A percentile compares a stretch with the other conserved stretches of the same genome.
Evolutionary conservation across 192 early-diverging fungal species (phyloP).

Genomic region (Dimargaris cristalligena): DNA sequence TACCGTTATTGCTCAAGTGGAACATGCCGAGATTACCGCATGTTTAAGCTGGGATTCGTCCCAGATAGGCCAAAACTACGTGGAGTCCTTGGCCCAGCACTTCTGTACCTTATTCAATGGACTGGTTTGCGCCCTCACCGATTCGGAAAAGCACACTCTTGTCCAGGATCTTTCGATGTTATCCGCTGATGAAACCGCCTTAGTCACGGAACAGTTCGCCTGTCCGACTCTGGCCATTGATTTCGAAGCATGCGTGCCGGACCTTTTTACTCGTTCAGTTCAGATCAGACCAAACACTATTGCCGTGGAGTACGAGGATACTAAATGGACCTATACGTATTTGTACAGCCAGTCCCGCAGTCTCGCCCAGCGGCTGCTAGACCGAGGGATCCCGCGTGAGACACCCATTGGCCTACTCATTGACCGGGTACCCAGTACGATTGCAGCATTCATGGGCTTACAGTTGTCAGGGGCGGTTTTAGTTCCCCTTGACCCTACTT

Average conservation of each 20-base stretch:
- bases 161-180: background rate
- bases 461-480: background rate
- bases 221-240: background rate
- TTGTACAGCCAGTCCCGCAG: background rate
- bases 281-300: background rate
- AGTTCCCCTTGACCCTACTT: background rate
- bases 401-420: background rate
- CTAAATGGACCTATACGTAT: background rate
- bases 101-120: background rate
- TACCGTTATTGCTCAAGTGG: background rate
- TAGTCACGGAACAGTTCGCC: too few species aligned
- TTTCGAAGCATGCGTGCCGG: background rate
- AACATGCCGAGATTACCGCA: background rate
- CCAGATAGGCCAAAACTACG: background rate
- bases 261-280: background rate
- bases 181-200: background rate
- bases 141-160: background rate
- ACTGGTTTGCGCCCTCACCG: background rate
- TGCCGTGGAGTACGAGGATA: background rate
- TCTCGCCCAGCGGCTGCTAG: background rate
- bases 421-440: background rate
- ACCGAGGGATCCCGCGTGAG: background rate
- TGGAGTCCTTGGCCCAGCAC: background rate
- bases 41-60: background rate
- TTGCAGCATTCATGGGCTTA: background rate